Base-by-base conservation (phyloP, 371 early-diverging fungal species). In the Mucor mucedo region DNA sequence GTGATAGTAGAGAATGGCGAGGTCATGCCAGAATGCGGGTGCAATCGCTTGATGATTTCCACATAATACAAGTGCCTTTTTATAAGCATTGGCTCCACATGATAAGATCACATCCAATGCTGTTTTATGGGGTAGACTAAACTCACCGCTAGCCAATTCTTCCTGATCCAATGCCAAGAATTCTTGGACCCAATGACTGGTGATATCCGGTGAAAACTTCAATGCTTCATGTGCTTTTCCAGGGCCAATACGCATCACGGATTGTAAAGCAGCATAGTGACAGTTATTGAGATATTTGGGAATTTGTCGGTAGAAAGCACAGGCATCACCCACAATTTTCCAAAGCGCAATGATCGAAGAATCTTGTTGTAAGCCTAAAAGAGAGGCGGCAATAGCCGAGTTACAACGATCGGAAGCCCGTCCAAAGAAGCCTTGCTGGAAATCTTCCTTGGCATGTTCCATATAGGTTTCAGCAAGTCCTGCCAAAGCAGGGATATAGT, bases 311-410 rank as follows among this genome's bases (percentile, higher is more conserved):
- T 82, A 85, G 3, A 84, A 73, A 11, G 75, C 42, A 56, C 91
- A 92, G 0, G 87, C 83, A 64, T 91, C 89, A 33, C 87, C 89
- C 2, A 90, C 78, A n/a, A 89, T 66, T 66, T 93, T 91, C 90
- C 91, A 90, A 7, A 88, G 66, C 11, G 80, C 67, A 32, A 82
- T 75, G 28, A 84, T 38, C 2, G 69, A 55, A 3, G 62, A 13
- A 35, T 85, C 79, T 38, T 72, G 76, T 13, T 66, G 48, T 1
- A 84, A 57, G 10, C 71, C 78, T n/a, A 42, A 55, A 1, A 77
- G 56, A 3, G 68, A 44, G 0, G 73, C 73, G 21, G 67, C 58
- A 5, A 89, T 60, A 1, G 86, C 92, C 11, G 71, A 68, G 2
- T 74, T 77, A 60, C 86, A 80, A 3, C 83, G 80, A 27, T 87